Percentiles rank a stretch among this genome's conserved stretches.
Evolutionary conservation across 306 rosid genomes (phyloP).

Genomic region (Gleditsia sinensis): DNA sequence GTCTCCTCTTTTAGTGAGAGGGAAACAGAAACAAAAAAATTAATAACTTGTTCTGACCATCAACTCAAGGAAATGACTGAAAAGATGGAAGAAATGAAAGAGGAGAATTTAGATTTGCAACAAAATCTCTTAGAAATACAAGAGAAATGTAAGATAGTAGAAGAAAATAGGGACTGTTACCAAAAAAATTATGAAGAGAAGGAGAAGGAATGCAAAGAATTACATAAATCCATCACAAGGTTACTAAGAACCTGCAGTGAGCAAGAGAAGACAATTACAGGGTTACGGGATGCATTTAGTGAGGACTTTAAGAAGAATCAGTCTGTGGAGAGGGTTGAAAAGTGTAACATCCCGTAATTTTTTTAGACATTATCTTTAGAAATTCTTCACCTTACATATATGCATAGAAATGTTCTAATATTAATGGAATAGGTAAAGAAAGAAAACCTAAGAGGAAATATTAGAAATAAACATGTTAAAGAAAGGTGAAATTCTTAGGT

Average conservation of each 20-base stretch:
- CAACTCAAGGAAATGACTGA: slow-evolving; percentile 60
- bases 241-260: slow-evolving; percentile 78
- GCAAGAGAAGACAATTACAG: slow-evolving; percentile 85
- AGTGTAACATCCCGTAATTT: too few species aligned
- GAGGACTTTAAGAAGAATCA: slow-evolving; percentile 55
- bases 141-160: slow-evolving; percentile 57
- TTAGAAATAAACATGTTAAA: too few species aligned
- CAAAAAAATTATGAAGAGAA: slow-evolving; percentile 68
- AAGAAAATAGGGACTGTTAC: slow-evolving; percentile 62
- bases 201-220: slow-evolving; percentile 83
- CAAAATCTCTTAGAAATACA: slow-evolving; percentile 62
- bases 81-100: slow-evolving; percentile 54
- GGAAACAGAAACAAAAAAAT: slow-evolving; percentile 65
- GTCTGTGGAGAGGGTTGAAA: slow-evolving; percentile 55
- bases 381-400: too few species aligned
- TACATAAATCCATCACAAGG: slow-evolving; percentile 76
- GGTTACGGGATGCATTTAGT: slow-evolving; percentile 61
- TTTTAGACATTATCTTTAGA: too few species aligned
- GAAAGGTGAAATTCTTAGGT: too few species aligned
- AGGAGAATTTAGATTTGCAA: slow-evolving; percentile 59
- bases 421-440: too few species aligned
- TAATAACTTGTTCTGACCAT: slow-evolving; percentile 57
- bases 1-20: slow-evolving; percentile 69
- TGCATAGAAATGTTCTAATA: too few species aligned
- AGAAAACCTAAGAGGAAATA: too few species aligned